Evolutionary conservation across 768 basidiomycete genomes (phyloP).

Genomic region (Leccinum olivaceopallidum): DNA sequence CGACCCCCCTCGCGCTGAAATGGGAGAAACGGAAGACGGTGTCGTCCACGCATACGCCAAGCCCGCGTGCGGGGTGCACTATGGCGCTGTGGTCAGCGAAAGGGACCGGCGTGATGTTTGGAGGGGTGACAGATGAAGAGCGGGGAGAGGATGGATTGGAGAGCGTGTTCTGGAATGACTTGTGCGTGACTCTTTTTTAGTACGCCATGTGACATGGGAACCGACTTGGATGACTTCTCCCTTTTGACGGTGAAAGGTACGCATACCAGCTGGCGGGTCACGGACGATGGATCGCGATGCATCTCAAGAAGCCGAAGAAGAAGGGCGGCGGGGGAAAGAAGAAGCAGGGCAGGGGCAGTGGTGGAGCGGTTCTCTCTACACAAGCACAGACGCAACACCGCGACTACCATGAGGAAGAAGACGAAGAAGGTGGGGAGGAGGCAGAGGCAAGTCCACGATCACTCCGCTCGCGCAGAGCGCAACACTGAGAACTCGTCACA

Average conservation of each 20-base stretch:
- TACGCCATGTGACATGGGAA: background rate
- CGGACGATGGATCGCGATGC: slow-evolving; percentile 77
- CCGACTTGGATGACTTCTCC: background rate
- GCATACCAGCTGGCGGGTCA: slow-evolving; percentile 75
- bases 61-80: slow-evolving; percentile 76
- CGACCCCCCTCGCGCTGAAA: slow-evolving; percentile 52
- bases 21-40: slow-evolving; percentile 88
- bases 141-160: slow-evolving; percentile 80
- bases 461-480: background rate
- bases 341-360: slow-evolving; percentile 29
- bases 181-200: slow-evolving; percentile 37
- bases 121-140: slow-evolving; percentile 88
- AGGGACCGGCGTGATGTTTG: slow-evolving; percentile 76
- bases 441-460: slow-evolving; percentile 8
- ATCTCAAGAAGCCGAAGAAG: slow-evolving; percentile 64
- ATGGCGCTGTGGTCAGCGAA: slow-evolving; percentile 80
- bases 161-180: slow-evolving; percentile 84
- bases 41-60: slow-evolving; percentile 54
- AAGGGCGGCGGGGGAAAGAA: slow-evolving; percentile 44
- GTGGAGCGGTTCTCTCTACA: background rate
- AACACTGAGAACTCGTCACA: background rate
- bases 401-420: slow-evolving; percentile 18
- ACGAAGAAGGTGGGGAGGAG: slow-evolving; percentile 12
- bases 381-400: slow-evolving; percentile 1
- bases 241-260: slow-evolving; percentile 48